Evolutionary conservation across 805 yeast genomes (phyloP), one percentile per base, ranked within the genome.

Genomic region (Sugiyamaella smithiae): DNA sequence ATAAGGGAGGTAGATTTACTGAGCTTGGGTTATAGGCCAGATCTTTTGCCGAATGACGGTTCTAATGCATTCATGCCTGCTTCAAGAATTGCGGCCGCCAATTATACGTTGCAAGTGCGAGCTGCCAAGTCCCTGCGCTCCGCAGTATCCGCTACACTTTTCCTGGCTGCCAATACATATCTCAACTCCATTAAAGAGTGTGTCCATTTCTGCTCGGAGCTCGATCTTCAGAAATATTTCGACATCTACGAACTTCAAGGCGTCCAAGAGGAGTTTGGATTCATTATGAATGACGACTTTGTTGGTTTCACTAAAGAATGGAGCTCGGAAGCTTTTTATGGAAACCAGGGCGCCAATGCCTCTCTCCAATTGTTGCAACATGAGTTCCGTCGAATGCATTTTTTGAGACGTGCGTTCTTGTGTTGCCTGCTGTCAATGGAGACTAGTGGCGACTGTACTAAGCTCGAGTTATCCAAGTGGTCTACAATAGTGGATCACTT

Each of bases 151-250:
- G 61, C 69, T 20, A 36, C 59, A 1, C 49, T 67, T 11, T 59
- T 59, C 37, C 56, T 75, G 2, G 49, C 63, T 3, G 55, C 64
- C 11, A 71, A 69, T 43, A 61, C 67, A 5, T 43, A 66, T 3
- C 45, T 63, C 1, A 61, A 58, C 14, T 57, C 65, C 6, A 52
- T 68, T 25, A 55, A 55, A 9, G 57, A 57, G 28, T 43, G 68
- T 36, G 40, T 69, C 2, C 60, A 66, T 7, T 51, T 60, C 45
- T 59, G 70, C 19, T 57, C 67, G 42, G 57, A 61, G 14, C 52
- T 62, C 4, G 73, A 67, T 19, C 57, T 77, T 25, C 64, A 67
- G 33, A 68, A 71, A 49, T 77, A 71, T 51, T 68, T 75, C 53
- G 74, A 66, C 24, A 66, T 76, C 2, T 77, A 76, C 57, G 72